Evolutionary conservation across 2,329 filamentous ascomycete genomes (phyloP).

Genomic region (Scytalidium lignicola): DNA sequence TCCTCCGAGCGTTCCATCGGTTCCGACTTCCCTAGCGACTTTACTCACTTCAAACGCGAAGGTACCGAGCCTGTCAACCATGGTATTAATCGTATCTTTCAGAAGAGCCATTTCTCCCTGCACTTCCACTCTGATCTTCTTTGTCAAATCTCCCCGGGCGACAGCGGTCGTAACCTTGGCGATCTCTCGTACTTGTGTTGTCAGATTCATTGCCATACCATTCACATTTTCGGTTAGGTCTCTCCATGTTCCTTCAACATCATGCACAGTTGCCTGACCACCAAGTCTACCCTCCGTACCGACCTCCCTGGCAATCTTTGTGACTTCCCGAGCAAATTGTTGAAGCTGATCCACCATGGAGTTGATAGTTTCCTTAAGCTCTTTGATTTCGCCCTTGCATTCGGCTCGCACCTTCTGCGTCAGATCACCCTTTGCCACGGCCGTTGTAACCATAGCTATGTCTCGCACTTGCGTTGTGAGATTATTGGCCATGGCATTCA

Average conservation of each 20-base stretch:
- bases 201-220: conserved; percentile 97
- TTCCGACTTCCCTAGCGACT: conserved; percentile 91
- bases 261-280: conserved; percentile 91
- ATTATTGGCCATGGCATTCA: conserved; percentile 85
- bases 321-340: conserved; percentile 95
- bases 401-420: conserved; percentile 95
- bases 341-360: conserved; percentile 98
- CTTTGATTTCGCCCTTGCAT: conserved; percentile 85
- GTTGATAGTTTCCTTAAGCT: conserved; percentile 97
- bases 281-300: conserved; percentile 92
- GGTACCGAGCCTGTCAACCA: conserved; percentile 94
- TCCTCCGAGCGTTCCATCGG: conserved; percentile 87
- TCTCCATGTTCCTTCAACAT: conserved; percentile 95
- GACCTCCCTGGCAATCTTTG: conserved; percentile 92
- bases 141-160: conserved; percentile 86
- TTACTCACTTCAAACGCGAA: conserved; percentile 97
- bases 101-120: conserved; percentile 91
- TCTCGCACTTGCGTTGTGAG: conserved; percentile 87
- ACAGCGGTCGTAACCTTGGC: conserved; percentile 95
- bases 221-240: conserved; percentile 95
- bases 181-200: conserved; percentile 95
- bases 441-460: conserved; percentile 78
- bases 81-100: conserved; percentile 97
- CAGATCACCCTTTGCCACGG: conserved; percentile 77
- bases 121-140: conserved; percentile 92